These are phyloP conservation scores for Tausonia pullulans DNA, from an alignment of 1,284 basidiomycete species.

Conservation along the genomic window DNA sequence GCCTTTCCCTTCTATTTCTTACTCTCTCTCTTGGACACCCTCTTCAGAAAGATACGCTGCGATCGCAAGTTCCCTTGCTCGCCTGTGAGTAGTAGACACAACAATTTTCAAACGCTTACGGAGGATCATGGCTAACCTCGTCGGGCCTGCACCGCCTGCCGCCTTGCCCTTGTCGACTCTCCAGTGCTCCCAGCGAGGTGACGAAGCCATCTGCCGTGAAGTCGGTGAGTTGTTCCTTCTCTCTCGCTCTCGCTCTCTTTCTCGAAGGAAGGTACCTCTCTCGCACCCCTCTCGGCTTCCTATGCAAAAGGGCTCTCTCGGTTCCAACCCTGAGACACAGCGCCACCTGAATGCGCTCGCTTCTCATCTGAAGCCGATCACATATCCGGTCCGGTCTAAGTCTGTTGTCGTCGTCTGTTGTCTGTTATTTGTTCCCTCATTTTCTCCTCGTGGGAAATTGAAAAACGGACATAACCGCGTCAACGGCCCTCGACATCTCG, in stretches of 20 bases:
- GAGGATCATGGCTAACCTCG: not conserved
- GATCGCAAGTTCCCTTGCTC: constrained; percentile 14
- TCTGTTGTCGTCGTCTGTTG: not conserved
- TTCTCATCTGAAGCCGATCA: not conserved
- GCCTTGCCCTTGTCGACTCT: not conserved
- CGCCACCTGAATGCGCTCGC: too few species aligned
- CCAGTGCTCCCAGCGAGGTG: constrained; percentile 24
- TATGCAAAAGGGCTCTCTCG: too few species aligned
- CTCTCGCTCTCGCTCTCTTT: not conserved
- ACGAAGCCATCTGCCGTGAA: constrained; percentile 35
- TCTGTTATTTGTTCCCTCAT: too few species aligned
- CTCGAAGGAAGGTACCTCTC: not conserved
- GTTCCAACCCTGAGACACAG: too few species aligned
- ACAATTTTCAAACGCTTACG: not conserved
- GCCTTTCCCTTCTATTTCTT: not conserved
- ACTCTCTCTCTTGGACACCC: too few species aligned
- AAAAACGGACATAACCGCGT: too few species aligned
- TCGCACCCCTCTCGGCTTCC: too few species aligned
- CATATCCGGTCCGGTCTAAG: not conserved
- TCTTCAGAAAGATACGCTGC: not conserved
- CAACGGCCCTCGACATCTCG: too few species aligned
- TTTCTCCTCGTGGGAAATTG: too few species aligned
- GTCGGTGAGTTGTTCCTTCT: constrained; percentile 25
- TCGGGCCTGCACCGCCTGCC: too few species aligned
- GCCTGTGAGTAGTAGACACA: constrained; percentile 18